Conservation (phyloP, 2,329 filamentous ascomycete species). For the Trichophyton schoenleinii region DNA sequence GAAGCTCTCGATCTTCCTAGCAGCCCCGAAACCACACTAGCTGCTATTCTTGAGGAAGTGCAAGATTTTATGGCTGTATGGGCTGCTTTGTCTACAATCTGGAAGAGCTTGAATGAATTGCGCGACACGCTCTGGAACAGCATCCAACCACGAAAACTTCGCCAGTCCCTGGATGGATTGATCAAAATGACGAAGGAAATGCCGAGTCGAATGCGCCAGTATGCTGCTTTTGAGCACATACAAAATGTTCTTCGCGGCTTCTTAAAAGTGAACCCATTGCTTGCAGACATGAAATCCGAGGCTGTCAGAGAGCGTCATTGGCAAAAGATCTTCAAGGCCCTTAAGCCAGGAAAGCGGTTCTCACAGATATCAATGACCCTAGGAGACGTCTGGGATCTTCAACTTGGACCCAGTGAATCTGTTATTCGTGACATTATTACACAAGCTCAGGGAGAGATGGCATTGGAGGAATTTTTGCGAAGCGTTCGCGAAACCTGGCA, state of each 20-base stretch:
- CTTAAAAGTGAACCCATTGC: conserved; percentile 77
- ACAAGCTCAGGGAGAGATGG: conserved; percentile 96
- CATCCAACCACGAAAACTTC: conserved; percentile 85
- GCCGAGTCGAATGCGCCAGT: conserved; percentile 97
- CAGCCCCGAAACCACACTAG: conserved; percentile 65
- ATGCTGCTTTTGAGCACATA: conserved; percentile 98
- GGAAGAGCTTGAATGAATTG: conserved; percentile 89
- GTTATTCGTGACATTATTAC: conserved; percentile 87
- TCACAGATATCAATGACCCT: conserved; percentile 89
- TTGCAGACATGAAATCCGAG: conserved; percentile 88
- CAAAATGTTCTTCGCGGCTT: conserved; percentile 80
- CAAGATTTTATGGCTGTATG: conserved; percentile 98
- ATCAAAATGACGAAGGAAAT: conserved; percentile 99
- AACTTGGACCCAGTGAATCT: conserved; percentile 72
- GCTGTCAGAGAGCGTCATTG: conserved; percentile 93
- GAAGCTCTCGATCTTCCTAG: conserved; percentile 85
- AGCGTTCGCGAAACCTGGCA: conserved; percentile 96
- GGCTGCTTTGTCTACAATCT: conserved; percentile 89
- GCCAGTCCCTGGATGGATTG: conserved; percentile 74
- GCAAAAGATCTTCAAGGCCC: conserved; percentile 92
- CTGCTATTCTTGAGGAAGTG: conserved; percentile 84
- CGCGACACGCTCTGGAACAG: conserved; percentile 89
- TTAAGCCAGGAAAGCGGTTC: conserved; percentile 86
- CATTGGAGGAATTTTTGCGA: conserved; percentile 90
- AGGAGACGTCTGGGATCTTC: conserved; percentile 97